Evolutionary conservation across 345 rosid genomes (phyloP).

Genomic region (Atalantia buxifolia): DNA sequence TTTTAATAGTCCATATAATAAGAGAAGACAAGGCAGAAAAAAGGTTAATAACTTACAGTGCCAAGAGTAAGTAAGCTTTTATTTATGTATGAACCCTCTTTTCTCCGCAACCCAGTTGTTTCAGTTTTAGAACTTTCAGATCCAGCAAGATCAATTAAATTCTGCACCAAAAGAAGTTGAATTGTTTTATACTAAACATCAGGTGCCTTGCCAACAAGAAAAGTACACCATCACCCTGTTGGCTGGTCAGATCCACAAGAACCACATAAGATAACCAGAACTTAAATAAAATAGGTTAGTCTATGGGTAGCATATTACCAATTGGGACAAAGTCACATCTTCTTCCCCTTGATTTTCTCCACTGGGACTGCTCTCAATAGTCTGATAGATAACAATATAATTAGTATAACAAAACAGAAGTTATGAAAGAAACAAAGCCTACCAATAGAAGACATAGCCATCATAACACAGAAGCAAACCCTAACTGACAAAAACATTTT

Average conservation of each 20-base stretch:
- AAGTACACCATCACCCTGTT: background rate
- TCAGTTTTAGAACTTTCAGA: conserved; percentile 80
- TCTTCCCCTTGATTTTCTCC: conserved; percentile 52
- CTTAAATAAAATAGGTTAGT: background rate
- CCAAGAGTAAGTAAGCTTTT: conserved; percentile 76
- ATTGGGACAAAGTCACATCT: conserved; percentile 60
- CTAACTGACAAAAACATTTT: background rate
- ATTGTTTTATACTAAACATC: background rate
- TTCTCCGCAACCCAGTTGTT: conserved; percentile 69
- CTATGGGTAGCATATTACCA: conserved; percentile 37
- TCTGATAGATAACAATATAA: conserved; percentile 28
- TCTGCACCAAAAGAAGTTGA: conserved; percentile 28
- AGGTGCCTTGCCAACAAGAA: background rate
- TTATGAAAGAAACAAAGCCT: background rate
- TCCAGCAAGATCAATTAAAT: conserved; percentile 75
- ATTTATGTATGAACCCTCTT: conserved; percentile 74
- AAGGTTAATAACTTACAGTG: conserved; percentile 40
- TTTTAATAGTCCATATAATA: background rate
- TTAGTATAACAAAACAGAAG: conserved; percentile 13
- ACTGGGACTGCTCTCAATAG: conserved; percentile 62
- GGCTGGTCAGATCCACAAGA: background rate
- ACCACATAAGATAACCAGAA: conserved; percentile 9
- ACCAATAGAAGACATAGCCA: background rate
- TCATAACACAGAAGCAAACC: background rate
- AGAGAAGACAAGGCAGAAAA: background rate